These are phyloP conservation scores for Penicillium sp. DNA, from an alignment of 2,329 filamentous ascomycete genomes.

Conservation along the genomic window DNA sequence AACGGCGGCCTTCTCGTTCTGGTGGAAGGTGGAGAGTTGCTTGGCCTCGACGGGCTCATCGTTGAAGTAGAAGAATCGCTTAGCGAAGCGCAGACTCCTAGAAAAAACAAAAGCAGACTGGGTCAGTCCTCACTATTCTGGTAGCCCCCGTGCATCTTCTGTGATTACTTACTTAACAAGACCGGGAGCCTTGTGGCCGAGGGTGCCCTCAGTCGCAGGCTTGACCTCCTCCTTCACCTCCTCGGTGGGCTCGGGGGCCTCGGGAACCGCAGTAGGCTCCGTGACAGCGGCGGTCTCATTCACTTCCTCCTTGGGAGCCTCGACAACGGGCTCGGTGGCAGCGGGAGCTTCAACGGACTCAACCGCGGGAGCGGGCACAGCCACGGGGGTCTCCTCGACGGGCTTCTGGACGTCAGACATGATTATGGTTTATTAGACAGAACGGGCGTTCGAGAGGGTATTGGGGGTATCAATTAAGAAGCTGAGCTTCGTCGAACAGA, in stretches of 20 bases:
- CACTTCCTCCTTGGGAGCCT: conserved; percentile 10
- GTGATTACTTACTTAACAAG: conserved; percentile 70
- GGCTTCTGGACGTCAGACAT: conserved; percentile 24
- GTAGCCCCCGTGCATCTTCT: neutral
- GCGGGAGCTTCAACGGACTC: conserved; percentile 7
- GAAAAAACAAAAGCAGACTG: conserved; percentile 22
- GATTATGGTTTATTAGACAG: conserved; percentile 22
- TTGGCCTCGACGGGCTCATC: conserved; percentile 67
- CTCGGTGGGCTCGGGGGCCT: conserved; percentile 3
- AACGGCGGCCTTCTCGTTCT: conserved; percentile 76
- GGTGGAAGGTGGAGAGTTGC: conserved; percentile 69
- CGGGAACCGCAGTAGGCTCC: conserved; percentile 47
- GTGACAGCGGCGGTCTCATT: conserved; percentile 59
- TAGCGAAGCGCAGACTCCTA: conserved; percentile 82
- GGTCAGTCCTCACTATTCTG: neutral
- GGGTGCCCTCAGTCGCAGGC: conserved; percentile 73
- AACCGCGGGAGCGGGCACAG: conserved; percentile 14
- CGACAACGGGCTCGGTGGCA: conserved; percentile 8
- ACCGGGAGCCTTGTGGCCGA: conserved; percentile 85
- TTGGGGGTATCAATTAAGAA: conserved; percentile 20
- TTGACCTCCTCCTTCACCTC: conserved; percentile 45
- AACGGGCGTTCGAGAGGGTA: conserved; percentile 2
- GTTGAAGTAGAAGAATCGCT: conserved; percentile 89
- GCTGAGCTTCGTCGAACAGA: conserved; percentile 17
- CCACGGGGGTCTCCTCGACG: conserved; percentile 23